A percentile compares a stretch with the other conserved stretches of the same genome.
These are phyloP conservation scores for Forsythia suspensa DNA, from an alignment of 257 asterid species.

Conservation along the genomic window DNA sequence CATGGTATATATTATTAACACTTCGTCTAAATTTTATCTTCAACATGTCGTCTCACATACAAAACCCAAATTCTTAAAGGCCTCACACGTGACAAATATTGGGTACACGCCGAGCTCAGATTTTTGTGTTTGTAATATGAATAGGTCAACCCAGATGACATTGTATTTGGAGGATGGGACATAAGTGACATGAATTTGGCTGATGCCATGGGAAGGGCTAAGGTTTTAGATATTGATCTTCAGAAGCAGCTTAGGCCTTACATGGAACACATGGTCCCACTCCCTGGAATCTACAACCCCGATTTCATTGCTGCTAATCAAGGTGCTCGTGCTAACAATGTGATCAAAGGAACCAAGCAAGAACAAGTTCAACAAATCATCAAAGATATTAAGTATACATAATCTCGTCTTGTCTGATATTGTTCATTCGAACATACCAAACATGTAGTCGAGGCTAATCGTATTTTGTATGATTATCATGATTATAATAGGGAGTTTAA, in stretches of 20 bases:
- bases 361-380: constrained; percentile 80
- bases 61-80: no score
- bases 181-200: constrained; percentile 93
- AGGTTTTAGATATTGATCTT: constrained; percentile 87
- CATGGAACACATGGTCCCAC: constrained; percentile 99
- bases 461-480: not conserved
- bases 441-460: not conserved
- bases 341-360: constrained; percentile 81
- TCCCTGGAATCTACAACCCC: constrained; percentile 90
- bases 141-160: constrained; percentile 91
- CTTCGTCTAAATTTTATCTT: no score
- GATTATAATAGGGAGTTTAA: constrained; percentile 74
- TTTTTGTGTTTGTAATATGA: constrained; percentile 20
- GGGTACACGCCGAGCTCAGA: no score
- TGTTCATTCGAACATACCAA: not conserved
- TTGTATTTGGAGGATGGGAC: constrained; percentile 99
- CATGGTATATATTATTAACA: constrained; percentile 39
- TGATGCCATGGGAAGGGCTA: constrained; percentile 96
- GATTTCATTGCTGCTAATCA: constrained; percentile 99
- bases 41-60: no score
- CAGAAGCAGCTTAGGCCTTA: constrained; percentile 94
- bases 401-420: not conserved
- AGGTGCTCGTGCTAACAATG: constrained; percentile 84
- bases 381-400: constrained; percentile 70
- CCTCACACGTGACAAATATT: no score